A percentile compares a stretch with the other conserved stretches of the same genome.
Evolutionary conservation across 352 stramenopile species (phyloP).

Genomic region (Blastocystis sp.): DNA sequence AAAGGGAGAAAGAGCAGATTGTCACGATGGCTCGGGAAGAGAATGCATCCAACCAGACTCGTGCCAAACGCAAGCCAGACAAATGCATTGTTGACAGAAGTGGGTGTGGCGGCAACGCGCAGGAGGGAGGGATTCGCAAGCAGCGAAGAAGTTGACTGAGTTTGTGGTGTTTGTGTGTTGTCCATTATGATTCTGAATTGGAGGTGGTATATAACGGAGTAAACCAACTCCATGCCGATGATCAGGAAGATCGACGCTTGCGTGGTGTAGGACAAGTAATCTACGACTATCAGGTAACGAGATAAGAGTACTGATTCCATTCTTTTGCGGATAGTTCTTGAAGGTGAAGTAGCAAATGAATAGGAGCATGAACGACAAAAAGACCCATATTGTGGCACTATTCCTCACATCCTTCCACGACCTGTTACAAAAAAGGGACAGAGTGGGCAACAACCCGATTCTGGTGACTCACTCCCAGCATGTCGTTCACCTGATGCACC

Average conservation of each 20-base stretch:
- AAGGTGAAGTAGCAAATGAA: slow-evolving; percentile 8
- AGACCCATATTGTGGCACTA: slow-evolving; percentile 16
- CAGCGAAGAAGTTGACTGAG: background rate
- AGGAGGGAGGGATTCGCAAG: background rate
- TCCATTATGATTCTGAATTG: background rate
- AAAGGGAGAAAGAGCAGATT: slow-evolving; percentile 9
- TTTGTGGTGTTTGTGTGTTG: background rate
- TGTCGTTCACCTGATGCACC: background rate
- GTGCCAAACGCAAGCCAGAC: slow-evolving; percentile 23
- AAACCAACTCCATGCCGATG: slow-evolving; percentile 35
- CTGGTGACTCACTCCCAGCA: background rate
- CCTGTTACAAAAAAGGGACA: slow-evolving; percentile 26
- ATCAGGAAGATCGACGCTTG: slow-evolving; percentile 5
- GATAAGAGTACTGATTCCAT: slow-evolving; percentile 46
- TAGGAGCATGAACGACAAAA: slow-evolving; percentile 12
- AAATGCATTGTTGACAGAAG: slow-evolving; percentile 17
- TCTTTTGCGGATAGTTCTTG: slow-evolving; percentile 41
- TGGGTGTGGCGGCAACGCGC: background rate
- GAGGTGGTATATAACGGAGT: slow-evolving; percentile 39
- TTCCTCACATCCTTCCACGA: background rate
- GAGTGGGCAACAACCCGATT: background rate
- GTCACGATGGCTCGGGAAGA: background rate
- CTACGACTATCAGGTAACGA: background rate
- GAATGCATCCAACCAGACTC: background rate
- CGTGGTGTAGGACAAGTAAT: slow-evolving; percentile 44